Conservation (phyloP, 2,329 filamentous ascomycete species). For the Canariomyces notabilis region DNA sequence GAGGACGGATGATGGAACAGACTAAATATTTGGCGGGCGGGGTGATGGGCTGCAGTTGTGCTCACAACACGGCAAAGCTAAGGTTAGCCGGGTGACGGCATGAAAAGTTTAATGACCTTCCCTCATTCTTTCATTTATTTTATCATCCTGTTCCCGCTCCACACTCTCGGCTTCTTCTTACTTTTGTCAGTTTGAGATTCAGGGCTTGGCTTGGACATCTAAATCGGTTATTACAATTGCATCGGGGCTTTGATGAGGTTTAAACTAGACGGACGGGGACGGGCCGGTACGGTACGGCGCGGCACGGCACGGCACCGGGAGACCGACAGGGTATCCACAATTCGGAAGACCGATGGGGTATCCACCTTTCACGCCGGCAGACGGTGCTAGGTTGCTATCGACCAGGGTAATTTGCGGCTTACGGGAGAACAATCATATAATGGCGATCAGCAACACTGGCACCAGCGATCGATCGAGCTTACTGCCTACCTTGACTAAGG, state of each 20-base stretch:
- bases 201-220: not conserved
- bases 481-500: too few species aligned
- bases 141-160: not conserved
- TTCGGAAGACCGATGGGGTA: constrained; percentile 14
- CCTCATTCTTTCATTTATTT: not conserved
- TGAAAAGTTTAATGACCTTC: not conserved
- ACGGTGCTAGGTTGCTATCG: not conserved
- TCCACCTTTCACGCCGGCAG: constrained; percentile 8
- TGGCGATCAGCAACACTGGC: constrained; percentile 1
- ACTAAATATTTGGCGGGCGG: not conserved
- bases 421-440: not conserved
- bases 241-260: not conserved
- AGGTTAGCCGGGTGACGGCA: not conserved
- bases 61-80: not conserved
- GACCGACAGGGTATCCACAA: constrained; percentile 11
- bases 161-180: not conserved
- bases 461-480: not conserved
- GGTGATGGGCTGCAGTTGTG: not conserved
- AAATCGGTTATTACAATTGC: not conserved
- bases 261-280: constrained; percentile 5
- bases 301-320: constrained; percentile 20
- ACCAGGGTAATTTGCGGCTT: not conserved
- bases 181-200: not conserved
- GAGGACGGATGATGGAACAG: not conserved
- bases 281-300: constrained; percentile 14